These are phyloP conservation scores for Blastobotrys parvus DNA, from an alignment of 805 yeast species.

Conservation along the genomic window DNA sequence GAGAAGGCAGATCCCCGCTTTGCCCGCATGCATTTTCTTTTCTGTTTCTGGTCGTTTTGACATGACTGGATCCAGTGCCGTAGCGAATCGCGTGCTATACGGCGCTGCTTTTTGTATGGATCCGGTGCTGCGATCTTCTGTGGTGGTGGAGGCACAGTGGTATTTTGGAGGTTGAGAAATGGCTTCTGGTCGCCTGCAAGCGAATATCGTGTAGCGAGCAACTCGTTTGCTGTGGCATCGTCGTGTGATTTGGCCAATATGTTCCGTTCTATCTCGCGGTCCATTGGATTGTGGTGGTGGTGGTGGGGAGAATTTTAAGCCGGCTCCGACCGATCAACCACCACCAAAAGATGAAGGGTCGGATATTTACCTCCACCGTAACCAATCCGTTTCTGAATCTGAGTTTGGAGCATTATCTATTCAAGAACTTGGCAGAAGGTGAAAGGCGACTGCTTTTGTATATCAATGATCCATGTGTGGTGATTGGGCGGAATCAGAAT, in stretches of 20 bases:
- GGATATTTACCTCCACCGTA: conserved; percentile 35
- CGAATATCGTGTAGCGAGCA: conserved; percentile 31
- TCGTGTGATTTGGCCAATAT: conserved; percentile 25
- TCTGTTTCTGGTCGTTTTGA: no score
- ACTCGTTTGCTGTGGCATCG: conserved; percentile 25
- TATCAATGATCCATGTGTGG: conserved; percentile 76
- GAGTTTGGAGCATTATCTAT: conserved; percentile 75
- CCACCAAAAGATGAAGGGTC: not conserved
- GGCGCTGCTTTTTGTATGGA: not conserved
- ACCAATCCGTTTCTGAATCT: conserved; percentile 66
- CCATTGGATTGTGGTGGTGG: not conserved
- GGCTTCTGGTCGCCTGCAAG: conserved; percentile 30
- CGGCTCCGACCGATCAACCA: no score
- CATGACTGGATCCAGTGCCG: conserved; percentile 26
- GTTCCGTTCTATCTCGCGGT: conserved; percentile 19
- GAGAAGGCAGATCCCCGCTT: no score
- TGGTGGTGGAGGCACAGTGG: conserved; percentile 14
- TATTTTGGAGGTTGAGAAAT: conserved; percentile 18
- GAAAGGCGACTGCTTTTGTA: conserved; percentile 61
- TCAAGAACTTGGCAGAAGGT: conserved; percentile 31
- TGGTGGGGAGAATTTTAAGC: not conserved
- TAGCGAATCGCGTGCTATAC: conserved; percentile 19
- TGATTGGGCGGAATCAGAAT: conserved; percentile 91
- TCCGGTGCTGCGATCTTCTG: conserved; percentile 1
- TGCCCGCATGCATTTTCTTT: no score